Conservation (phyloP, 305 asterid species). For the Fraxinus sp. region DNA sequence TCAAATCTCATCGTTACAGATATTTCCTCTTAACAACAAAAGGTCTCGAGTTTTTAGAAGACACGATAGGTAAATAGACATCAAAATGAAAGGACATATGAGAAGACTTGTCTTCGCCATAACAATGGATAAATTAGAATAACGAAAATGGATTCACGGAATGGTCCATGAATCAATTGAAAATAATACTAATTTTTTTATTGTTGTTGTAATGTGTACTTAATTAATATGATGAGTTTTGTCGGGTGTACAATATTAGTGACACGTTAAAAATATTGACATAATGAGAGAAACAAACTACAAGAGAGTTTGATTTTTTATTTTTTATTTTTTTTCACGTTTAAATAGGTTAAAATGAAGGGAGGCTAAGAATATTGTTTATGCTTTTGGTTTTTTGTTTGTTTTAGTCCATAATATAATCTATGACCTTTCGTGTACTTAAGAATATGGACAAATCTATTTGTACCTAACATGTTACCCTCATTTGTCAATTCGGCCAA, state of each 20-base stretch:
- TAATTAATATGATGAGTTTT: slow-evolving; percentile 17
- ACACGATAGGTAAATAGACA: too few species aligned
- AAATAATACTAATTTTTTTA: background rate
- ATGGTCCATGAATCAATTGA: background rate
- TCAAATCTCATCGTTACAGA: background rate
- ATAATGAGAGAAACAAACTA: background rate
- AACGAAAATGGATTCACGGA: background rate
- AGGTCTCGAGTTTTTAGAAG: background rate
- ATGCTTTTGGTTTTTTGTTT: slow-evolving; percentile 25
- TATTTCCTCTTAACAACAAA: background rate
- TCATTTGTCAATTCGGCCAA: too few species aligned
- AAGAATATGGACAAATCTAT: background rate
- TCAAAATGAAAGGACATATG: too few species aligned
- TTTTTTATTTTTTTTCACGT: slow-evolving; percentile 5
- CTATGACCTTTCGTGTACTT: background rate
- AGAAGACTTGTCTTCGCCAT: background rate
- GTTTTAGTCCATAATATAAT: background rate
- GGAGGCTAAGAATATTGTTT: background rate
- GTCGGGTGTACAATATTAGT: slow-evolving; percentile 22
- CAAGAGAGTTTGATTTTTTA: background rate
- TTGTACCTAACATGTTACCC: too few species aligned
- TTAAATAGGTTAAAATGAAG: slow-evolving; percentile 21
- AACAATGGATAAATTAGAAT: background rate
- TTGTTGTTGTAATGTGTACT: background rate
- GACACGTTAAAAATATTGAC: background rate